These are phyloP conservation scores for Ampelocalamus luodianensis DNA, from an alignment of 176 grass and related monocot species.

Conservation along the genomic window DNA sequence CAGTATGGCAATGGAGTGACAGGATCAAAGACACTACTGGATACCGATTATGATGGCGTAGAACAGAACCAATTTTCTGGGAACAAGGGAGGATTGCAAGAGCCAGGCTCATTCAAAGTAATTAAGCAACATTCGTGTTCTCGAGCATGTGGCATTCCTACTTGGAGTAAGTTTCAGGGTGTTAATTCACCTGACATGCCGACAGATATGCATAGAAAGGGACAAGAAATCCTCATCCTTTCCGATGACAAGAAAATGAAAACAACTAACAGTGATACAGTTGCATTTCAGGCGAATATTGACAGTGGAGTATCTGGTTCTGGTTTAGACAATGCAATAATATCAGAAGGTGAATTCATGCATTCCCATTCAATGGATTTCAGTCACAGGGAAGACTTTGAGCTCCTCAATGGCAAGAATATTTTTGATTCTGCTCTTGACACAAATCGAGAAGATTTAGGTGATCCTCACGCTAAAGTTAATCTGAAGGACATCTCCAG, in stretches of 20 bases:
- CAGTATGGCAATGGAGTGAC: constrained; percentile 7
- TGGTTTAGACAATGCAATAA: constrained; percentile 23
- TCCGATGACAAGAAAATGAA: constrained; percentile 34
- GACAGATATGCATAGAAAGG: constrained; percentile 37
- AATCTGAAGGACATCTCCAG: neutral
- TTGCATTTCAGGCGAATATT: constrained; percentile 22
- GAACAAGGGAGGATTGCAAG: constrained; percentile 27
- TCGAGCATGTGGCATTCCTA: neutral
- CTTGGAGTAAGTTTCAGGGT: constrained; percentile 29
- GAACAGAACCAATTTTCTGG: constrained; percentile 8
- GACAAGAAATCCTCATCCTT: constrained; percentile 10
- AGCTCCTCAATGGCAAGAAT: constrained; percentile 36
- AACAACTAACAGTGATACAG: constrained; percentile 11
- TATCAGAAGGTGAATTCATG: constrained; percentile 40
- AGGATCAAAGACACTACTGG: constrained; percentile 4
- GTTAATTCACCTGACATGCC: constrained; percentile 36
- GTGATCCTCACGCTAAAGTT: constrained; percentile 16
- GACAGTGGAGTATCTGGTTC: constrained; percentile 29
- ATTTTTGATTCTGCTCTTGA: constrained; percentile 27
- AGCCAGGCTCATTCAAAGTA: neutral
- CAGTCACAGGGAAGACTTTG: constrained; percentile 38
- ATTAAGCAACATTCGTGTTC: constrained; percentile 28
- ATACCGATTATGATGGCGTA: constrained; percentile 25
- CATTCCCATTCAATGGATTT: constrained; percentile 36
- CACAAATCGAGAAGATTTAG: constrained; percentile 27